Evolutionary conservation across 768 basidiomycete species (phyloP), one percentile per base, ranked within the genome.

Genomic region (Wakefieldia striispora): DNA sequence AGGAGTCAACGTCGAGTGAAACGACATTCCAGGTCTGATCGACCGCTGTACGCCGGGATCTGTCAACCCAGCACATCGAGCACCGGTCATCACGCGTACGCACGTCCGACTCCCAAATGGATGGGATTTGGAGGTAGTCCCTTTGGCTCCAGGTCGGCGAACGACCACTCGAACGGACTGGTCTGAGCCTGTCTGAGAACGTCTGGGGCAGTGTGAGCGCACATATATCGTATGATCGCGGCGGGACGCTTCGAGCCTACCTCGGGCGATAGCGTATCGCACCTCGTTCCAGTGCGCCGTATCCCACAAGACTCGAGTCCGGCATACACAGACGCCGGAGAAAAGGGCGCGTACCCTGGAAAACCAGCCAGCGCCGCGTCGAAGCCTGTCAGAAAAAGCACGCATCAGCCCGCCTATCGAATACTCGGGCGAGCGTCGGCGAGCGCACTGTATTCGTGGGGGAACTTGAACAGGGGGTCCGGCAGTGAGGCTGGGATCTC

Each of bases 381-480:
- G 31, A 60, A 66, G 34, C 63, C 58, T 65, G 20, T 45, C 23
- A 4, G 27, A 37, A 13, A 20, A 17, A 50, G 33, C 13, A n/a
- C 12, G 10, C 27, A 24, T 49, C 45, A 43, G 38, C 27, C 19
- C n/a, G 11, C 20, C n/a, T 13, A 11, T 23, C 40, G 36, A 34
- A 27, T 9, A 16, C 39, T 16, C 29, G 13, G 19, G 24, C 13
- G 5, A 27, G 10, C 21, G 14, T 10, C 20, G 9, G 14, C 1
- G 29, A 27, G 45, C 53, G 51, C 16, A 59, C 59, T 65, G 31
- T 59, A n/a, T 45, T 59, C 57, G 31, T 56, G 55, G 13, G 63
- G 64, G 41, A 63, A 61, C 45, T 43, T 63, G 50, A 56, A 67
- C 17, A 65, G 23, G 0, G 54, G 65, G 24, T 65, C 64, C 7